A percentile compares a stretch with the other conserved stretches of the same genome.
Conservation (phyloP, 1,284 basidiomycete genomes). For the Clitocybe nebularis region DNA sequence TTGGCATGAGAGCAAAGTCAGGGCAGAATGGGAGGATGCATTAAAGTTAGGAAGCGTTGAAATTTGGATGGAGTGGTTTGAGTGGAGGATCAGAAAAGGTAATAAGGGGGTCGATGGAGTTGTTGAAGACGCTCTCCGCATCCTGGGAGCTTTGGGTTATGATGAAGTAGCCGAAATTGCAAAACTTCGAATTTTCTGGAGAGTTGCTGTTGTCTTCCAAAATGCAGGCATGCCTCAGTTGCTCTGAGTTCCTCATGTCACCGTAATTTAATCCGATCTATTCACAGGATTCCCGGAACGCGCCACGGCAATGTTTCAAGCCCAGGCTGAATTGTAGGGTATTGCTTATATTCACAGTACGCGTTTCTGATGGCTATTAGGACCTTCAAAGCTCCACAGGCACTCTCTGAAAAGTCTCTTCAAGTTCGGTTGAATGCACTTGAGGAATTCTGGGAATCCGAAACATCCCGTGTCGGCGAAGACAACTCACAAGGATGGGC, state of each 20-base stretch:
- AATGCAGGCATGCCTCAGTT: conserved; percentile 73
- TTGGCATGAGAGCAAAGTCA: conserved; percentile 55
- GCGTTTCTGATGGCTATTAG: conserved; percentile 29
- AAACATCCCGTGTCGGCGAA: conserved; percentile 63
- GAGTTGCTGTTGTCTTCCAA: conserved; percentile 62
- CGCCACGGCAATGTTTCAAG: conserved; percentile 70
- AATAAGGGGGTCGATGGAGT: conserved; percentile 47
- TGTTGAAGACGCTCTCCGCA: conserved; percentile 43
- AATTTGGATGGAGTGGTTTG: conserved; percentile 73
- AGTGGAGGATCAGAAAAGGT: conserved; percentile 58
- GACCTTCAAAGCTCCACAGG: conserved; percentile 48
- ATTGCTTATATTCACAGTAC: conserved; percentile 6
- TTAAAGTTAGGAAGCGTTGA: conserved; percentile 45
- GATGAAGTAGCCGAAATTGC: conserved; percentile 46
- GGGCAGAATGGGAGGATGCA: conserved; percentile 70
- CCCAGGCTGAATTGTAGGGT: conserved; percentile 71
- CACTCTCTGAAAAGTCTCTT: conserved; percentile 37
- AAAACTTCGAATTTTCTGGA: conserved; percentile 67
- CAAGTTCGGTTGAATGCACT: conserved; percentile 49
- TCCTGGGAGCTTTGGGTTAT: conserved; percentile 34
- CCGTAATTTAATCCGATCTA: conserved; percentile 10
- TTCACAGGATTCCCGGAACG: conserved; percentile 56
- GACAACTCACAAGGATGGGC: conserved; percentile 57
- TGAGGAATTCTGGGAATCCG: conserved; percentile 77
- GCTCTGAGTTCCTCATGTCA: no score